A percentile compares a stretch with the other conserved stretches of the same genome.
phyloP scores from a whole-genome alignment of 176 grass and related monocot species.

The Musa schizocarpa region DNA sequence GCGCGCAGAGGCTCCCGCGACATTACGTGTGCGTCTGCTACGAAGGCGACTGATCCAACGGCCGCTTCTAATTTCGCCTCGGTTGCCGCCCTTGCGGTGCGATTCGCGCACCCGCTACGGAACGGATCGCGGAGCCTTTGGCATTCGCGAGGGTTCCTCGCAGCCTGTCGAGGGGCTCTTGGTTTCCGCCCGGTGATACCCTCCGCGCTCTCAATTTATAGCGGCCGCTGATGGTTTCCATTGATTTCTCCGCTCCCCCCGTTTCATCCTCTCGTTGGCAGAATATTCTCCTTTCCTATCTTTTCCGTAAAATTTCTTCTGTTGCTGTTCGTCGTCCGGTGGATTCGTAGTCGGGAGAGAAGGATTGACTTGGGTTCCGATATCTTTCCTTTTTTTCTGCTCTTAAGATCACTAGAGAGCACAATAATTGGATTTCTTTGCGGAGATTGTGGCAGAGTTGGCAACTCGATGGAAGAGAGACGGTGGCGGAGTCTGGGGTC shows the following conservation, averaged over 20 bases:
- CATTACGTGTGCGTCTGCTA: too few species aligned
- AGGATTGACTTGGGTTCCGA: background rate
- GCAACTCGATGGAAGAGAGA: conserved; percentile 1
- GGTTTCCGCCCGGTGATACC: background rate
- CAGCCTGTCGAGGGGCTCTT: background rate
- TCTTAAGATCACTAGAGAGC: background rate
- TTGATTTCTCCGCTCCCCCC: background rate
- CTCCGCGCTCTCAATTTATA: background rate
- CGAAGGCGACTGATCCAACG: too few species aligned
- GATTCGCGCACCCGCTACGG: background rate
- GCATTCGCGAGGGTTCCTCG: background rate
- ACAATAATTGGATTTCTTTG: too few species aligned
- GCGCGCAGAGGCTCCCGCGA: too few species aligned
- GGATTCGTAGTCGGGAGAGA: background rate
- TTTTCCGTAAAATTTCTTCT: background rate
- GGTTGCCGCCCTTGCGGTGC: background rate
- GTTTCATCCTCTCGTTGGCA: background rate
- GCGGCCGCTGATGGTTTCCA: background rate
- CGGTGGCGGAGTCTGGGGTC: background rate
- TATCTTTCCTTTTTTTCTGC: background rate
- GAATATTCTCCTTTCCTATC: background rate
- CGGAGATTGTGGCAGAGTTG: too few species aligned
- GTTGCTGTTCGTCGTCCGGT: background rate
- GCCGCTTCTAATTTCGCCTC: background rate
- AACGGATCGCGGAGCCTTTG: background rate